Percentiles rank a stretch among this genome's conserved stretches.
These are phyloP conservation scores for Aspergillus mulundensis DNA, from an alignment of 495 filamentous ascomycete species.

Conservation along the genomic window DNA sequence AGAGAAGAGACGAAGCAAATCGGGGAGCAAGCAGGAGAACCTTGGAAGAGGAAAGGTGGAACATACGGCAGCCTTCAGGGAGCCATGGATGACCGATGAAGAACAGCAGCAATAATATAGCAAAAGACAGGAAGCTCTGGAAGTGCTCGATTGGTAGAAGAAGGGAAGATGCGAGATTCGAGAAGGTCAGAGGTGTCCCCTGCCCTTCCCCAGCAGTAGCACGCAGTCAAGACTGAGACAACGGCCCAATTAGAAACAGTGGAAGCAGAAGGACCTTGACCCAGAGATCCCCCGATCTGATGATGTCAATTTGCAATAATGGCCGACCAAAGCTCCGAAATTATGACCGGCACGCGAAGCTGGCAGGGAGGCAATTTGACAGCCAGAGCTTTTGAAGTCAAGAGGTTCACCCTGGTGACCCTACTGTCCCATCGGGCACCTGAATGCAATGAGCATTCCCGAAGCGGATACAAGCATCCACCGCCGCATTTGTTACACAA, in stretches of 20 bases:
- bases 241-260: slow-evolving; percentile 5
- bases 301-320: neutral
- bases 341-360: neutral
- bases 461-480: slow-evolving; percentile 5
- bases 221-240: slow-evolving; percentile 6
- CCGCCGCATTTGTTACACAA: neutral
- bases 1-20: slow-evolving; percentile 21
- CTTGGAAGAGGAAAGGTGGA: slow-evolving; percentile 18
- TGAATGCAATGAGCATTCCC: neutral
- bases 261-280: too few relatives aligned
- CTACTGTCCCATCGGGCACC: neutral
- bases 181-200: neutral
- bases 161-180: too few relatives aligned
- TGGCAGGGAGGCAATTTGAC: neutral
- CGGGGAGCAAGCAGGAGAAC: slow-evolving; percentile 19
- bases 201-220: neutral
- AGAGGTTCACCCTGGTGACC: neutral
- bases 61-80: slow-evolving; percentile 33
- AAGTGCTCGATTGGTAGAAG: slow-evolving; percentile 1
- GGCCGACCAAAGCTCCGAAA: neutral
- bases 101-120: neutral
- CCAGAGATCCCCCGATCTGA: neutral
- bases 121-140: neutral
- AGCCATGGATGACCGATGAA: slow-evolving; percentile 13
- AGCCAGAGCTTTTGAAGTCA: neutral